A percentile compares a stretch with the other conserved stretches of the same genome.
phyloP scores from a whole-genome alignment of 202 grass and related monocot species.

The Hordeum pubiflorum region DNA sequence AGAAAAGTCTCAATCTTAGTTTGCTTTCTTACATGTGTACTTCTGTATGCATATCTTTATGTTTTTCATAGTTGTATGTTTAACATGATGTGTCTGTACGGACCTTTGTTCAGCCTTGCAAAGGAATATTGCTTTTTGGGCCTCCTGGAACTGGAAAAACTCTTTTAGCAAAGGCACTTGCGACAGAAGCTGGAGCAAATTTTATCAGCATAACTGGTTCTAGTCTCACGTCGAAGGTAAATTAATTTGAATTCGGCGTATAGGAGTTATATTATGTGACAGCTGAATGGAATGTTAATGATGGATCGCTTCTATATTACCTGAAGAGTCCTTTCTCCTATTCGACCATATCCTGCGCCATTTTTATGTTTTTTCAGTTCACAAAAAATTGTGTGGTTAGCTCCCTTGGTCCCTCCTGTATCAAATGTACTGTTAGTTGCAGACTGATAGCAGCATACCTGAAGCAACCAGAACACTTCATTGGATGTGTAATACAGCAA shows the following conservation, averaged over 20 bases:
- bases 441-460: background rate
- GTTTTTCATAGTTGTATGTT: background rate
- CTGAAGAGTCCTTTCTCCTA: background rate
- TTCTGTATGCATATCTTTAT: background rate
- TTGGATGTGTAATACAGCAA: background rate
- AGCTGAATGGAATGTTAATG: background rate
- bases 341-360: background rate
- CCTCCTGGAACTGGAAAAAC: slow-evolving; percentile 98
- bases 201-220: slow-evolving; percentile 94
- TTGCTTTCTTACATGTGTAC: background rate
- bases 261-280: background rate
- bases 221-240: slow-evolving; percentile 86
- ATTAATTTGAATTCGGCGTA: slow-evolving; percentile 12
- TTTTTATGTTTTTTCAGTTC: background rate
- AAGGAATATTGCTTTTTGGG: slow-evolving; percentile 95
- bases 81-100: background rate
- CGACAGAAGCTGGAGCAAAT: slow-evolving; percentile 96
- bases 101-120: slow-evolving; percentile 70
- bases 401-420: background rate
- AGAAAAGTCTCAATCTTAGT: background rate
- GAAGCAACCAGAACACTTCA: background rate
- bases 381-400: slow-evolving; percentile 4
- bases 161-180: slow-evolving; percentile 94
- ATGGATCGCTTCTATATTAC: background rate
- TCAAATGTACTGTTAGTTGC: slow-evolving; percentile 6